Evolutionary conservation across 2,329 filamentous ascomycete species (phyloP), one percentile per base, ranked within the genome.

Genomic region (Xylaria sp.): DNA sequence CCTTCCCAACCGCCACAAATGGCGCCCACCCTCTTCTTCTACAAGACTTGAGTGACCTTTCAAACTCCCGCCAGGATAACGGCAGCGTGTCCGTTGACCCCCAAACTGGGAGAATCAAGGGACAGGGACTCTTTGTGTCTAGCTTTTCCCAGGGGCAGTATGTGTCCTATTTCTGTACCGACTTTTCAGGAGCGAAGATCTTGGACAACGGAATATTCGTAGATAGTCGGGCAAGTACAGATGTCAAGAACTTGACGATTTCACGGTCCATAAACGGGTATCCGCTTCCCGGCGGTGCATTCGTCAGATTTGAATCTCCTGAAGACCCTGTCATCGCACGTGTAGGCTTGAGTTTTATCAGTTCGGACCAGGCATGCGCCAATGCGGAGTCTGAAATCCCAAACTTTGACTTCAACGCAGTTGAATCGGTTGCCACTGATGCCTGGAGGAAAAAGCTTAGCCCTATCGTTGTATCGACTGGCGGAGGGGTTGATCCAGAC

Each of bases 351-450:
- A 93, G 90, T 69, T 91, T 92, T 76, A 88, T 93, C 72, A 90
- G 87, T 74, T 79, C 81, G 2, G 82, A 85, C 0, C 86, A 89
- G 75, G 91, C 91, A 0, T 94, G 92, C 73, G 75, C 81, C 6
- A 91, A 90, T 73, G 91, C 88, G 0, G 89, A 92, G 75, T 79
- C 74, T 0, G 91, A 94, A 72, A 89, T 93, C n/a, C 88, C 91
- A 0, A 78, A 85, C 17, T 91, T 87, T 59, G 85, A 91, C 73
- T 92, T 93, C 67, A 81, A 86, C 0, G 77, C 73, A 1, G 82
- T 88, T 0, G 81, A 83, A 1, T 71, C 75, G 1, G 81, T 83
- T 1, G 90, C 90, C 0, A 81, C 86, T 38, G 76, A 80, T 10
- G 85, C 81, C 0, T 93, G 90, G 90, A 81, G 80, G 57, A 75